A percentile compares a stretch with the other conserved stretches of the same genome.
Evolutionary conservation across 306 rosid species (phyloP).

Genomic region (Senna tora): DNA sequence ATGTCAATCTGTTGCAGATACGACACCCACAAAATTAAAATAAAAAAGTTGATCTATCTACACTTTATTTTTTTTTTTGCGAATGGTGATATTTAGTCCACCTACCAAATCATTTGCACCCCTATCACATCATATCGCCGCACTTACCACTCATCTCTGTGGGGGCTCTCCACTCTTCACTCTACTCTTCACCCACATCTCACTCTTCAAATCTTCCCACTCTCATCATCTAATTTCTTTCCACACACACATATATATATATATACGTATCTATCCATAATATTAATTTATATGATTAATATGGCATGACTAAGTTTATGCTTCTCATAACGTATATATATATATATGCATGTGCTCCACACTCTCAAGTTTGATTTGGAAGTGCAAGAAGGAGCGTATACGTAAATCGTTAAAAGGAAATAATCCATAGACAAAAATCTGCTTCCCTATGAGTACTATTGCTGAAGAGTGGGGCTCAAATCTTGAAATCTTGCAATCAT

Average conservation of each 20-base stretch:
- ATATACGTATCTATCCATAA: neutral
- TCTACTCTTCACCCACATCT: conserved; percentile 22
- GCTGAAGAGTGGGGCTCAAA: conserved; percentile 14
- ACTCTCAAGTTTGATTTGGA: neutral
- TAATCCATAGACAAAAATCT: neutral
- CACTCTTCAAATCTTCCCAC: neutral
- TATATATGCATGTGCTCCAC: too few relatives aligned
- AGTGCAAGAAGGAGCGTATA: neutral
- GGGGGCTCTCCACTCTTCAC: conserved; percentile 25
- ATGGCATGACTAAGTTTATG: neutral
- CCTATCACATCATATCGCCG: conserved; percentile 52
- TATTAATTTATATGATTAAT: neutral
- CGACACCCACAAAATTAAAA: conserved; percentile 30
- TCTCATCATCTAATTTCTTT: too few relatives aligned
- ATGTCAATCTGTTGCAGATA: conserved; percentile 20
- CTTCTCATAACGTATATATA: too few relatives aligned
- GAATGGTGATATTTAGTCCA: conserved; percentile 27
- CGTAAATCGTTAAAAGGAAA: neutral
- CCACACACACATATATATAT: too few relatives aligned
- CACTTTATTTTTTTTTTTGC: conserved; percentile 2
- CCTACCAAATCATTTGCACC: conserved; percentile 56
- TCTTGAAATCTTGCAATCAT: neutral
- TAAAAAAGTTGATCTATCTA: conserved; percentile 32
- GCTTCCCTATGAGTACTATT: conserved; percentile 19
- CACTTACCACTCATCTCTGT: conserved; percentile 38